Evolutionary conservation across 495 filamentous ascomycete genomes (phyloP).

Genomic region (Xylaria cubensis): DNA sequence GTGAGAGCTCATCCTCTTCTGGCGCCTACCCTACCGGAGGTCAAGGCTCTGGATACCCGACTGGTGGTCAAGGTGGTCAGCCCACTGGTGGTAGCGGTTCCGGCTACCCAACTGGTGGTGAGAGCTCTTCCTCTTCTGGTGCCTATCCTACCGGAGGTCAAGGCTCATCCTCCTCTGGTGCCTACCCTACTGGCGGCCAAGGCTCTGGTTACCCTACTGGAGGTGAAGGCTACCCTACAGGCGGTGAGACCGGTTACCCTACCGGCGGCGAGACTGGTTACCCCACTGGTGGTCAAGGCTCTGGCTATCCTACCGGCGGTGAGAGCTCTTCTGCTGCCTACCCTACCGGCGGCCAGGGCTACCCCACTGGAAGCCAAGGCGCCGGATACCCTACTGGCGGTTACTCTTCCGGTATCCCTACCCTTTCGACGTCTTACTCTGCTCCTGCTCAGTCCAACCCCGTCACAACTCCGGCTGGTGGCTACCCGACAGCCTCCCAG

Average conservation of each 20-base stretch:
- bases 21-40: not conserved
- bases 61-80: not conserved
- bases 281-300: conserved; percentile 3
- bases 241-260: conserved; percentile 7
- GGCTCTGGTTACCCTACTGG: conserved; percentile 7
- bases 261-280: not conserved
- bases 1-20: not conserved
- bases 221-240: not conserved
- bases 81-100: no score
- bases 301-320: not conserved
- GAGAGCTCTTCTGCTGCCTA: not conserved
- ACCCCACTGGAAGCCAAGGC: conserved; percentile 10
- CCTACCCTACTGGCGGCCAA: conserved; percentile 1
- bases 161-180: not conserved
- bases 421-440: conserved; percentile 29
- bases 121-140: not conserved
- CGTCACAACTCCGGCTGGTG: conserved; percentile 11
- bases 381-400: conserved; percentile 17
- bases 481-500: conserved; percentile 9
- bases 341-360: conserved; percentile 1
- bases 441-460: conserved; percentile 7
- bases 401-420: conserved; percentile 10
- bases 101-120: not conserved
- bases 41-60: not conserved
- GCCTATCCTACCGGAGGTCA: conserved; percentile 13